phyloP scores from a whole-genome alignment of 2,329 filamentous ascomycete species.

The Metarhizium rileyi region DNA sequence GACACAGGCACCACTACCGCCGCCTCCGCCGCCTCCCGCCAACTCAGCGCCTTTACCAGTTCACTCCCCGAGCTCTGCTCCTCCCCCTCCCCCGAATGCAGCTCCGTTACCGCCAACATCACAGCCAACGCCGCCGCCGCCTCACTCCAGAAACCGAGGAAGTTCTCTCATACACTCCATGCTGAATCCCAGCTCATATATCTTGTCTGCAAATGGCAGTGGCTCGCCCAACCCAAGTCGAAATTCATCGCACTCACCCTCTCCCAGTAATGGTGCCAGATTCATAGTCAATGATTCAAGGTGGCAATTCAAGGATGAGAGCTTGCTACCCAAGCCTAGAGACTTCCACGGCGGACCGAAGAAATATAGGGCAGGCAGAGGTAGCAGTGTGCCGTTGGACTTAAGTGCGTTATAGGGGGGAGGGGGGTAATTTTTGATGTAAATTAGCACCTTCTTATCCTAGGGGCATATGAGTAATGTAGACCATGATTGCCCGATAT shows the following conservation, averaged over 20 bases:
- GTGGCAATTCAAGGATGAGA: slow-evolving; percentile 82
- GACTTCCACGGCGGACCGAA: slow-evolving; percentile 66
- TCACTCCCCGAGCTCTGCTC: slow-evolving; percentile 19
- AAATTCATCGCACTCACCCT: slow-evolving; percentile 18
- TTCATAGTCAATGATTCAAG: slow-evolving; percentile 64
- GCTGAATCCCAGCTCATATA: slow-evolving; percentile 69
- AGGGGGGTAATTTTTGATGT: background rate
- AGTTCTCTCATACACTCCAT: slow-evolving; percentile 48
- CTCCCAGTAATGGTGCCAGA: slow-evolving; percentile 20
- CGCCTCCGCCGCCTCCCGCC: slow-evolving; percentile 26
- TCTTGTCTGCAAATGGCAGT: slow-evolving; percentile 54
- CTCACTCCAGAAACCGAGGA: slow-evolving; percentile 28
- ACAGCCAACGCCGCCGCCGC: slow-evolving; percentile 30
- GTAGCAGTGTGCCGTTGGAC: slow-evolving; percentile 89
- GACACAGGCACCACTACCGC: slow-evolving; percentile 19
- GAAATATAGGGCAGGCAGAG: slow-evolving; percentile 80
- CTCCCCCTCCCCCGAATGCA: slow-evolving; percentile 18
- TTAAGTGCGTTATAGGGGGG: slow-evolving; percentile 38
- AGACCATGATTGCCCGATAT: no score
- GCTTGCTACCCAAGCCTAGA: slow-evolving; percentile 72
- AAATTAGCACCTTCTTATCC: background rate
- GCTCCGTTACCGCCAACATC: slow-evolving; percentile 21
- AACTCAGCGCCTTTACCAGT: slow-evolving; percentile 19
- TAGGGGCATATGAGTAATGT: background rate
- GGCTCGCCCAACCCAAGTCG: slow-evolving; percentile 38